Base-by-base conservation (phyloP, 352 stramenopile genomes). In the Phytophthora podocarpi region DNA sequence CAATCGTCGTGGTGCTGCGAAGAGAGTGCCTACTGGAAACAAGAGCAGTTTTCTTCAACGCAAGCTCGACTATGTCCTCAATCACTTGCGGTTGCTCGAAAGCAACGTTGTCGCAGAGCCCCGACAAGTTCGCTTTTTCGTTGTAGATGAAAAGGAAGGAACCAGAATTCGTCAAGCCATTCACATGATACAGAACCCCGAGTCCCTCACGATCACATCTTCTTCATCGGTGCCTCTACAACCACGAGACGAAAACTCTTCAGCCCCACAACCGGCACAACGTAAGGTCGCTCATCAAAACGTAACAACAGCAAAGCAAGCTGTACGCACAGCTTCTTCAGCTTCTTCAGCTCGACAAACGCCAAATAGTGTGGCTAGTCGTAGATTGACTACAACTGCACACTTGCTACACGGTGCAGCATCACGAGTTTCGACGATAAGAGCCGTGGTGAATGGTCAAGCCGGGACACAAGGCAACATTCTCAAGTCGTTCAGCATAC, bases 41-140 rank as follows among this genome's bases (percentile, higher is more conserved):
- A 82, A 79, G 46, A 63, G 30, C 11, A 59, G 37, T 8, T 55
- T 59, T 6, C 48, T 80, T 1, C 74, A 77, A 21, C 64, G 63
- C 15, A 64, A 76, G 24, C 34, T 83, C 4, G 52, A 74, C 31
- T 78, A 79, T 28, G 62, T 80, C 26, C 54, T 83, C 0, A 70
- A 76, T n/a, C 70, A 79, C 31, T 51, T 83, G 15, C 48, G 58
- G 0, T 36, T 83, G 35, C 45, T 80, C 10, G 41, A 52, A 0
- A 48, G 60, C n/a, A 69, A 31, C 9, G 31, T 67, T 23, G 57
- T 48, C 8, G 63, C 73, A 12, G 55, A 66, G 11, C 52, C 59
- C n/a, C 37, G 60, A 5, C 43, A 80, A 49, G 67, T 80, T 24
- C 67, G 67, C 0, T 82, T 76, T 41, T 46, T 31, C 15, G 68